These are phyloP conservation scores for Albugo laibachii DNA, from an alignment of 352 stramenopile species.

Conservation along the genomic window DNA sequence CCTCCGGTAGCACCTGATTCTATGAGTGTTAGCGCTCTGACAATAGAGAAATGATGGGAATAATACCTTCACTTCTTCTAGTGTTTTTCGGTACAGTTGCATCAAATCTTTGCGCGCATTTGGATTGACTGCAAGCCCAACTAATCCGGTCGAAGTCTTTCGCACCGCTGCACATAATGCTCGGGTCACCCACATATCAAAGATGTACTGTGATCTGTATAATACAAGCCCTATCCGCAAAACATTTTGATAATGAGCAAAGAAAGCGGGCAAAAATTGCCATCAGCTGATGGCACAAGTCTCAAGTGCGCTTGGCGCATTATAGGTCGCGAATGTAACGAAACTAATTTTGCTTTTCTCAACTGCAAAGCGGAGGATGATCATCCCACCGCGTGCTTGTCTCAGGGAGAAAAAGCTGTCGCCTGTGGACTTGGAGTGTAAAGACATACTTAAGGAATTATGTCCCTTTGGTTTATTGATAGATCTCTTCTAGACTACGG, in stretches of 20 bases:
- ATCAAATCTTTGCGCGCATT: constrained; percentile 72
- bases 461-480: neutral
- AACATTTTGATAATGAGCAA: constrained; percentile 16
- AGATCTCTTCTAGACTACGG: constrained; percentile 20
- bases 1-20: constrained; percentile 30
- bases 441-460: neutral
- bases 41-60: neutral
- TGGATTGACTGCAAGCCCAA: constrained; percentile 66
- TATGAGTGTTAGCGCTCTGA: neutral
- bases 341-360: constrained; percentile 70
- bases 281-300: constrained; percentile 74
- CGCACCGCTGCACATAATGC: constrained; percentile 69
- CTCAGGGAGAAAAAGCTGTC: constrained; percentile 76
- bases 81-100: constrained; percentile 62
- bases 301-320: constrained; percentile 69
- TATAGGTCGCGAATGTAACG: constrained; percentile 62
- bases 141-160: constrained; percentile 75
- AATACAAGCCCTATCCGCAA: neutral
- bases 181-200: constrained; percentile 53
- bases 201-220: too few relatives aligned
- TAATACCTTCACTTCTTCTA: constrained; percentile 56
- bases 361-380: constrained; percentile 71
- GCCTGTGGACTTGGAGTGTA: constrained; percentile 73
- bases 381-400: constrained; percentile 59
- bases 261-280: constrained; percentile 12